phyloP scores from a whole-genome alignment of 768 basidiomycete species.

The Leccinum obscurum region DNA sequence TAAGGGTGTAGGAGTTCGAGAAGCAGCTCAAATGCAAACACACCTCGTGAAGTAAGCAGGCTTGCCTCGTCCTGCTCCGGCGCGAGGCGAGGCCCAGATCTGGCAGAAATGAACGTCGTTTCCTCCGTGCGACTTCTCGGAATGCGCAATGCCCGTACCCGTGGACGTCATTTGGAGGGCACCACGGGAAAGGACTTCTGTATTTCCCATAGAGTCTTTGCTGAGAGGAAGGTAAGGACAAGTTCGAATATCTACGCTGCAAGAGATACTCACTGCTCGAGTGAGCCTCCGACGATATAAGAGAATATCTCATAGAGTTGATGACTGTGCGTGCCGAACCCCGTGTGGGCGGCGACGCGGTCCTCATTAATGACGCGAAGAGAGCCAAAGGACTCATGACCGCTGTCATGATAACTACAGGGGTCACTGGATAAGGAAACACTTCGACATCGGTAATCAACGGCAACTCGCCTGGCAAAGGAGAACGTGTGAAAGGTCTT shows the following conservation, averaged over 20 bases:
- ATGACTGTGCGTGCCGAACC: constrained; percentile 86
- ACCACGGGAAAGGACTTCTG: constrained; percentile 85
- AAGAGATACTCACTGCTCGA: constrained; percentile 67
- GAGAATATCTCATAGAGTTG: constrained; percentile 91
- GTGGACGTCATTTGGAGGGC: constrained; percentile 91
- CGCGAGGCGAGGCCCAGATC: constrained; percentile 62
- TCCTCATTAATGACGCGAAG: constrained; percentile 94
- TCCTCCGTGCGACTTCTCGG: constrained; percentile 57
- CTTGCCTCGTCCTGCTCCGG: constrained; percentile 23
- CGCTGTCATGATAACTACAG: constrained; percentile 57
- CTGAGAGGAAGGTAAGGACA: constrained; percentile 36
- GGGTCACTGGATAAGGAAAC: not conserved
- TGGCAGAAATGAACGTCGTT: constrained; percentile 61
- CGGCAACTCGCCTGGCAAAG: constrained; percentile 59
- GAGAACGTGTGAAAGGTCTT: constrained; percentile 88
- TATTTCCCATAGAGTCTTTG: constrained; percentile 90
- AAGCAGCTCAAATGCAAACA: not conserved
- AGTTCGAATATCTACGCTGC: not conserved
- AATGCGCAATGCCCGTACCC: constrained; percentile 89
- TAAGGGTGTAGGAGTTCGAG: not conserved
- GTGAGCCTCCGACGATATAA: constrained; percentile 75
- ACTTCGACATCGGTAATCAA: not conserved
- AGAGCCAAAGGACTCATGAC: constrained; percentile 63
- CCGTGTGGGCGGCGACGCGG: constrained; percentile 70
- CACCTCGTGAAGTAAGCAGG: constrained; percentile 87